Evolutionary conservation across 306 rosid genomes (phyloP).

Genomic region (Arachis hypogaea): DNA sequence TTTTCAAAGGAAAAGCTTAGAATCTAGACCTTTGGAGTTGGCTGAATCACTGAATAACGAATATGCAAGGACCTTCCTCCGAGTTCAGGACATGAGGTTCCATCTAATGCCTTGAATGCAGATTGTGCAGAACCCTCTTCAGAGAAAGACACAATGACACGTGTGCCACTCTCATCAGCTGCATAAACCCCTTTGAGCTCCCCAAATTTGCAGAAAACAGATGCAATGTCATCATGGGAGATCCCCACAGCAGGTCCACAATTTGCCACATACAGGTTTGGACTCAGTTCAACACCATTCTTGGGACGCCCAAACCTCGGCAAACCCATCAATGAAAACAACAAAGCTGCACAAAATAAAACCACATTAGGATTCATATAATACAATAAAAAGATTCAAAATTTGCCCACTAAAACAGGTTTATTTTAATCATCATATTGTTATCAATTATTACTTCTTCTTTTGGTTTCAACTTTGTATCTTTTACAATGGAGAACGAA

Average conservation of each 20-base stretch:
- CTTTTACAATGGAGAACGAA: background rate
- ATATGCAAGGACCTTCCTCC: constrained; percentile 77
- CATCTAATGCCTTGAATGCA: constrained; percentile 65
- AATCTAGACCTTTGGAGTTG: constrained; percentile 49
- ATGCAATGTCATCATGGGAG: constrained; percentile 52
- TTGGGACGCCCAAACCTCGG: constrained; percentile 71
- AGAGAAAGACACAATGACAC: constrained; percentile 66
- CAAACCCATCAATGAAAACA: constrained; percentile 44
- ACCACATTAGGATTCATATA: background rate
- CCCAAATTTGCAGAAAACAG: constrained; percentile 67
- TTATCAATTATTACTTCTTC: background rate
- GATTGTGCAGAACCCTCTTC: constrained; percentile 57
- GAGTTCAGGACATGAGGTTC: constrained; percentile 66
- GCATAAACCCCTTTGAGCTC: constrained; percentile 64
- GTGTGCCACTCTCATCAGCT: constrained; percentile 86
- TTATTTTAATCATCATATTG: background rate
- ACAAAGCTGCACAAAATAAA: constrained; percentile 5
- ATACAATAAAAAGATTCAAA: background rate
- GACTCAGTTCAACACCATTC: constrained; percentile 48
- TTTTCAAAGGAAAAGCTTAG: background rate
- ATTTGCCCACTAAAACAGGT: background rate
- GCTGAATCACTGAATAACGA: constrained; percentile 69
- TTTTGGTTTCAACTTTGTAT: background rate
- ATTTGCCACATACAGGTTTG: constrained; percentile 82
- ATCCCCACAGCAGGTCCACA: constrained; percentile 83